A percentile compares a stretch with the other conserved stretches of the same genome.
Evolutionary conservation across 257 asterid genomes (phyloP).

Genomic region (Jaltomata sinuosa): DNA sequence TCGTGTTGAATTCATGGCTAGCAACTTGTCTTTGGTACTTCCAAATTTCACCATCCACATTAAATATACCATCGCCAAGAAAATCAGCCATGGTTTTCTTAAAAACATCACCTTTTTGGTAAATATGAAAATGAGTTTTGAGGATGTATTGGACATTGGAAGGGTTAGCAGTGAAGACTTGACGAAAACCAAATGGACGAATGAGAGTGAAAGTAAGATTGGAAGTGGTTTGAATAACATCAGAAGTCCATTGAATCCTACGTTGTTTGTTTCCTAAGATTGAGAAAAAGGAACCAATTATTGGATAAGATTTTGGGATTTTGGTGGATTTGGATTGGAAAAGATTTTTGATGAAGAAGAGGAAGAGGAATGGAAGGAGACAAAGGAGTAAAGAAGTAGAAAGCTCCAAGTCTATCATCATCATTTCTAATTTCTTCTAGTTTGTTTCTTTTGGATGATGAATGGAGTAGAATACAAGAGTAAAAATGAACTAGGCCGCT

Average conservation of each 20-base stretch:
- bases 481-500: background rate
- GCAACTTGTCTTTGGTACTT: constrained; percentile 47
- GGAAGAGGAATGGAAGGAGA: constrained; percentile 16
- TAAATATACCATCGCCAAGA: constrained; percentile 21
- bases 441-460: background rate
- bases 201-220: constrained; percentile 47
- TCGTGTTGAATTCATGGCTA: constrained; percentile 53
- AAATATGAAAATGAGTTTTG: constrained; percentile 35
- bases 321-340: background rate
- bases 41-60: constrained; percentile 50
- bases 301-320: constrained; percentile 34
- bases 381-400: constrained; percentile 16
- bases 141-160: constrained; percentile 54
- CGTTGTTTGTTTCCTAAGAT: constrained; percentile 29
- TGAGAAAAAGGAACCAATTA: constrained; percentile 35
- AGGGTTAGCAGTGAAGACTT: constrained; percentile 50
- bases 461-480: no score
- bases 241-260: constrained; percentile 46
- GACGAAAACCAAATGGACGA: constrained; percentile 37
- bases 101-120: constrained; percentile 35
- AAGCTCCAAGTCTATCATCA: constrained; percentile 5
- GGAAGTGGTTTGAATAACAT: constrained; percentile 19
- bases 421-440: background rate
- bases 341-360: constrained; percentile 13
- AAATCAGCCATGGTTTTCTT: constrained; percentile 23